A percentile compares a stretch with the other conserved stretches of the same genome.
Conservation (phyloP, 306 rosid genomes). For the Casuarina glauca region DNA sequence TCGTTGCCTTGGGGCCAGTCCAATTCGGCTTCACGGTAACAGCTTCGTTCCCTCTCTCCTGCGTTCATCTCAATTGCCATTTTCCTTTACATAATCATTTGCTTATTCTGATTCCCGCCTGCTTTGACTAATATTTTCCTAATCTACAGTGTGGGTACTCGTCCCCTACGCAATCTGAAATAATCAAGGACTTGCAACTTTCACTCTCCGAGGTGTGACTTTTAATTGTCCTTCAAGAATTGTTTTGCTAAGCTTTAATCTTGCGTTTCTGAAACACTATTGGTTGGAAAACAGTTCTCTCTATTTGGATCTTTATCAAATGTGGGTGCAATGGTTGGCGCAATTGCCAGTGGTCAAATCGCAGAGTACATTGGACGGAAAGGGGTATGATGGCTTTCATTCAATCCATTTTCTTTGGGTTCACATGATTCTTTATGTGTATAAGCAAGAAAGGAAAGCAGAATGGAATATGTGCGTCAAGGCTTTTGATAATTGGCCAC, state of each 20-base stretch:
- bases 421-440: background rate
- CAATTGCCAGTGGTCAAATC: conserved; percentile 86
- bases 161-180: conserved; percentile 71
- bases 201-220: conserved; percentile 65
- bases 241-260: background rate
- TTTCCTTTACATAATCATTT: background rate
- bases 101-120: background rate
- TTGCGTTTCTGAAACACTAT: background rate
- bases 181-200: conserved; percentile 59
- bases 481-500: background rate
- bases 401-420: conserved; percentile 2
- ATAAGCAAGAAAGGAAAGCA: no score
- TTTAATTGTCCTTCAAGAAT: conserved; percentile 1
- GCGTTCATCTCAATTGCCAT: background rate
- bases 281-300: conserved; percentile 50
- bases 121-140: background rate
- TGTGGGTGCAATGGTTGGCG: conserved; percentile 93
- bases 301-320: conserved; percentile 78
- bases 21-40: conserved; percentile 84
- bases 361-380: conserved; percentile 78
- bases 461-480: background rate
- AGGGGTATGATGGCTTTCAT: conserved; percentile 55
- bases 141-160: conserved; percentile 66
- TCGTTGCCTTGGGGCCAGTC: conserved; percentile 83
- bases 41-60: background rate